Conservation (phyloP, 169 alveolate species). For the Cyclospora cayetanensis region DNA sequence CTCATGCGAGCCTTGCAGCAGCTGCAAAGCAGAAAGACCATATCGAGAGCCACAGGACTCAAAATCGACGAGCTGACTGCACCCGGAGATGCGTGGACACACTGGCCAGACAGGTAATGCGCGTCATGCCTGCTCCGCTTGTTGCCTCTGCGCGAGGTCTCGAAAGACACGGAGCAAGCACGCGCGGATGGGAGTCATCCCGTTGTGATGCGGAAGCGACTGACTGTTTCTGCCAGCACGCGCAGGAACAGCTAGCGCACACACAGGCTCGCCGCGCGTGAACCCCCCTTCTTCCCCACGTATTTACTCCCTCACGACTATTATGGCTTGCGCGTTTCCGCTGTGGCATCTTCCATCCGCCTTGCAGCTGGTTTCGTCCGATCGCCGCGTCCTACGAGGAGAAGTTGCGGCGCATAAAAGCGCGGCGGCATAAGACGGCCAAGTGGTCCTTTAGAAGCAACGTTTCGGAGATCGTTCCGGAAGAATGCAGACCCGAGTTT, state of each 20-base stretch:
- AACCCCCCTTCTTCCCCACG: background rate
- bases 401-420: slow-evolving; percentile 15
- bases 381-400: slow-evolving; percentile 17
- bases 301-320: background rate
- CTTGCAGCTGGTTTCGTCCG: slow-evolving; percentile 53
- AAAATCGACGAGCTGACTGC: slow-evolving; percentile 59
- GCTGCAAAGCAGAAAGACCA: slow-evolving; percentile 56
- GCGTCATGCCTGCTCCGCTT: background rate
- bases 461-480: slow-evolving; percentile 14
- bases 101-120: slow-evolving; percentile 73
- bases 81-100: slow-evolving; percentile 74
- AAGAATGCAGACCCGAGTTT: slow-evolving; percentile 54
- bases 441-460: background rate
- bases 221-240: background rate
- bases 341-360: background rate
- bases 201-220: background rate
- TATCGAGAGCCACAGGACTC: slow-evolving; percentile 68
- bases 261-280: background rate
- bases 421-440: background rate
- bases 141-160: background rate
- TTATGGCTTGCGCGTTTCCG: background rate
- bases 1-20: slow-evolving; percentile 58
- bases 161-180: too few species aligned
- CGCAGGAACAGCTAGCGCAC: too few species aligned
- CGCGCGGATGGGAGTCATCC: background rate